Conservation (phyloP, 75 land plant species). For the Larix kaempferi region DNA sequence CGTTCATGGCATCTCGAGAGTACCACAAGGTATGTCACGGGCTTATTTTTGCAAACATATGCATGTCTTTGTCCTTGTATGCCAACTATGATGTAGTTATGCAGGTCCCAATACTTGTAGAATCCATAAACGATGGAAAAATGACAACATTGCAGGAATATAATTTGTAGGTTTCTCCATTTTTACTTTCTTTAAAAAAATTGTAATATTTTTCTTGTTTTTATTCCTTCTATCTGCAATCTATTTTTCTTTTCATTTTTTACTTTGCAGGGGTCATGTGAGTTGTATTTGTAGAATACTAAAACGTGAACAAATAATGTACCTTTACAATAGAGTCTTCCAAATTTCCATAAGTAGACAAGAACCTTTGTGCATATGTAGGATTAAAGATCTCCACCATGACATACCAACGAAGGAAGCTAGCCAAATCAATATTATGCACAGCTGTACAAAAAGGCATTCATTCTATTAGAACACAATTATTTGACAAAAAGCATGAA, state of each 20-base stretch:
- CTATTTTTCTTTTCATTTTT: too few relatives aligned
- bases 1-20: too few relatives aligned
- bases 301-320: not conserved
- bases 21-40: too few relatives aligned
- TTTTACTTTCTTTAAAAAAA: too few relatives aligned
- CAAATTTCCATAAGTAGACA: conserved; percentile 71
- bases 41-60: too few relatives aligned
- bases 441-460: conserved; percentile 47
- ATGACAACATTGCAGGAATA: not conserved
- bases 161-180: too few relatives aligned
- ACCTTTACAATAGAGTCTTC: conserved; percentile 88
- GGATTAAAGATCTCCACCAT: conserved; percentile 90
- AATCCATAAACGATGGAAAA: not conserved
- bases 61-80: too few relatives aligned
- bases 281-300: not conserved
- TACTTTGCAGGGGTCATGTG: too few relatives aligned
- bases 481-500: not conserved
- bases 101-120: not conserved
- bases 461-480: conserved; percentile 7
- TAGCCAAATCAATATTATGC: conserved; percentile 84
- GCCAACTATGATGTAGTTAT: too few relatives aligned
- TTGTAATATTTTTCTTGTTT: too few relatives aligned
- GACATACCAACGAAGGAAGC: conserved; percentile 95
- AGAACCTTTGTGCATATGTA: conserved; percentile 85
- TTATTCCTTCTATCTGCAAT: too few relatives aligned